phyloP scores from a whole-genome alignment of 108 stramenopile genomes.

The Schizochytrium sp. region DNA sequence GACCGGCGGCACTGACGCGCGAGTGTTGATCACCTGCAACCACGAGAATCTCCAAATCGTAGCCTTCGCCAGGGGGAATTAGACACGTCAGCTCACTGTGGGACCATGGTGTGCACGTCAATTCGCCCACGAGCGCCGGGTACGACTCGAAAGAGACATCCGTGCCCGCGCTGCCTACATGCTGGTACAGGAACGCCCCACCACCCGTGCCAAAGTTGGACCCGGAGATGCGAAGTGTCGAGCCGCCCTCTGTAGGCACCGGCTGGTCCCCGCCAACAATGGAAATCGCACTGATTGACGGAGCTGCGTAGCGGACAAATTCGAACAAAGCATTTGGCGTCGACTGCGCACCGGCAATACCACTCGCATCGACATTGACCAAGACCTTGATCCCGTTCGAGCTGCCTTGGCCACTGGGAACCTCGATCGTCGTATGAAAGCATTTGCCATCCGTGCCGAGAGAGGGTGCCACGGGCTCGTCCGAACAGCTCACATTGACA shows the following conservation, averaged over 20 bases:
- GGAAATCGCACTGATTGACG: not conserved
- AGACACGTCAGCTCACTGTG: not conserved
- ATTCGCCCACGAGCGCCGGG: not conserved
- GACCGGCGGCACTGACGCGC: not conserved
- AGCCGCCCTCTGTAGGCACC: not conserved
- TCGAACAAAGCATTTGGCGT: not conserved
- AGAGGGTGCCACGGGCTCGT: not conserved
- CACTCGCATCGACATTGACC: not conserved
- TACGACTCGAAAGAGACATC: not conserved
- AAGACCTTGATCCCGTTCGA: not conserved
- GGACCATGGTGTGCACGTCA: not conserved
- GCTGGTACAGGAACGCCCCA: not conserved
- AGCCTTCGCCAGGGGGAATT: conserved; percentile 17
- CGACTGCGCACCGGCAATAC: not conserved
- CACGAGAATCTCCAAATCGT: not conserved
- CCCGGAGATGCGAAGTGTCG: not conserved
- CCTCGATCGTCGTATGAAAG: not conserved
- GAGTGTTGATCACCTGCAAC: not conserved
- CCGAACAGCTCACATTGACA: not conserved
- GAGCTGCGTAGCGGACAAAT: not conserved
- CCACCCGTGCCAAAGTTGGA: conserved; percentile 3
- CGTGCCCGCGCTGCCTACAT: too few species aligned
- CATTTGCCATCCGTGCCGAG: not conserved
- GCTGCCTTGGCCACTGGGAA: not conserved
- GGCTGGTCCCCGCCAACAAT: not conserved